A percentile compares a stretch with the other conserved stretches of the same genome.
phyloP scores from a whole-genome alignment of 495 filamentous ascomycete species.

The Tuber calosporum region DNA sequence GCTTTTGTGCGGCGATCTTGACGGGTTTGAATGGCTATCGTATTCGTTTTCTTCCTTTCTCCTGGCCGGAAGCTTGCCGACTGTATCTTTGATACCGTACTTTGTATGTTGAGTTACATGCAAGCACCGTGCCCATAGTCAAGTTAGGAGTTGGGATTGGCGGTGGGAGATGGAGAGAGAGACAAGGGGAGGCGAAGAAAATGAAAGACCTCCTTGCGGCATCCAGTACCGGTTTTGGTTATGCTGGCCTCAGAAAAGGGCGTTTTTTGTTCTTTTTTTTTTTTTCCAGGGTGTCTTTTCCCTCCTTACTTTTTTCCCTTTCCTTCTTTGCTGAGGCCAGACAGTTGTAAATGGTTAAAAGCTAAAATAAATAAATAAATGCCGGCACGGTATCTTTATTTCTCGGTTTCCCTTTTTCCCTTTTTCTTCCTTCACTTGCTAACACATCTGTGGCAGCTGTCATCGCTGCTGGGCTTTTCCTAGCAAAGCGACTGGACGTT shows the following conservation, averaged over 20 bases:
- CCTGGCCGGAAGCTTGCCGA: not conserved
- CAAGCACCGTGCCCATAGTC: not conserved
- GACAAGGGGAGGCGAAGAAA: not conserved
- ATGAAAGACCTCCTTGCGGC: constrained; percentile 17
- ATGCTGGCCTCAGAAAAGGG: constrained; percentile 22
- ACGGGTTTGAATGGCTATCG: not conserved
- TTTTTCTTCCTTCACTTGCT: not conserved
- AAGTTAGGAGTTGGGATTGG: not conserved
- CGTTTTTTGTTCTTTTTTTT: constrained; percentile 25
- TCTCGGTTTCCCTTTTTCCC: not conserved
- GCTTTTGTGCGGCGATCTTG: constrained; percentile 3
- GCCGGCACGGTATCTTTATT: not conserved
- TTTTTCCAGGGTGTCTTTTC: constrained; percentile 14
- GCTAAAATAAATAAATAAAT: not conserved
- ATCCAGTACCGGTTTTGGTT: constrained; percentile 24
- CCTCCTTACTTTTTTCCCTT: constrained; percentile 31
- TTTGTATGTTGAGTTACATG: not conserved
- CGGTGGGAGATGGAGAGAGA: not conserved
- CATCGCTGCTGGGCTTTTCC: not conserved
- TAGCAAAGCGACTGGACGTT: not conserved
- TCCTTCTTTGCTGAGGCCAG: not conserved
- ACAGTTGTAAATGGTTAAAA: not conserved
- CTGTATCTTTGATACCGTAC: not conserved
- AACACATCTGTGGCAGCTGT: not conserved
- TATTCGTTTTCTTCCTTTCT: not conserved